Conservation (phyloP, 192 early-diverging fungal genomes). For the Coemansia furcata region DNA sequence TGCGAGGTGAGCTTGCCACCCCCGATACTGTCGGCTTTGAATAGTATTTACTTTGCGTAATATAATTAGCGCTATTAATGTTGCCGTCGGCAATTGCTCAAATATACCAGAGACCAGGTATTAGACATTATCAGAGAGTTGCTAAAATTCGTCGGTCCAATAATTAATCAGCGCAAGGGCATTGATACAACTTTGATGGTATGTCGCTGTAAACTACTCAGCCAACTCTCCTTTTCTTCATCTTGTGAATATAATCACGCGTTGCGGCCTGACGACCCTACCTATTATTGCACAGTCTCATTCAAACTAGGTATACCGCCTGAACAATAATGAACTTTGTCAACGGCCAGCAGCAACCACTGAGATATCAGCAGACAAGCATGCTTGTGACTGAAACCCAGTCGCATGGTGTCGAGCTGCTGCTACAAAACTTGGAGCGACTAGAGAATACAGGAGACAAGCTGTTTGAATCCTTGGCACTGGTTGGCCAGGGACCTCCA, state of each 20-base stretch:
- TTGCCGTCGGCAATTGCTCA: neutral
- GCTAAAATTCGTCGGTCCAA: neutral
- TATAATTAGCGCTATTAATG: neutral
- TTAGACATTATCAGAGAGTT: neutral
- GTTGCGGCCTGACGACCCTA: neutral
- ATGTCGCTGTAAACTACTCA: neutral
- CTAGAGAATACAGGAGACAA: conserved; percentile 36
- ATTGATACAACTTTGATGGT: neutral
- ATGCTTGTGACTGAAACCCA: conserved; percentile 22
- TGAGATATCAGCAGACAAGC: neutral
- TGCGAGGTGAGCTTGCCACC: conserved; percentile 29
- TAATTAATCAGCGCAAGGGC: neutral
- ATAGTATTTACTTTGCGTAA: neutral
- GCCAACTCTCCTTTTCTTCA: neutral
- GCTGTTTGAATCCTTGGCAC: conserved; percentile 45
- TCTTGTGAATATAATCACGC: neutral
- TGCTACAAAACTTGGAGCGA: conserved; percentile 37
- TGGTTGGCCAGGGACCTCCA: conserved; percentile 50
- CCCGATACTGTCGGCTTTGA: conserved; percentile 8
- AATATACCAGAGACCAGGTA: neutral
- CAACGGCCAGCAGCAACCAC: neutral
- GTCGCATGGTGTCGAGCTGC: conserved; percentile 15
- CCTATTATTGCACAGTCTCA: neutral
- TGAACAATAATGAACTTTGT: neutral
- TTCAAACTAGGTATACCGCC: neutral